These are phyloP conservation scores for Penicillium bialowiezense DNA, from an alignment of 495 filamentous ascomycete species.

Conservation along the genomic window DNA sequence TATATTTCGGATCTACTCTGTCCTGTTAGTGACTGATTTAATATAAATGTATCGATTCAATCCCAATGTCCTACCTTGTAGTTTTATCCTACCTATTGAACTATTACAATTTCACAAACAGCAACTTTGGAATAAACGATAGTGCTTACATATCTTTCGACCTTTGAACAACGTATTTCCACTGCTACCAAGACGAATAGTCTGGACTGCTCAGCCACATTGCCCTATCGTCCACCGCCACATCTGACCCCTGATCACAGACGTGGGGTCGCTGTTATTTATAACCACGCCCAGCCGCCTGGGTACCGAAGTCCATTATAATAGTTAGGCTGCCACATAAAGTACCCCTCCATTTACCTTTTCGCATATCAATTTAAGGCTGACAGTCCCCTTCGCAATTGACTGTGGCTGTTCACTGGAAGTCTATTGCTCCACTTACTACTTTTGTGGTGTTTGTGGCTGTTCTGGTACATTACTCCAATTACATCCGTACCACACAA, in stretches of 20 bases:
- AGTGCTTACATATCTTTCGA: too few relatives aligned
- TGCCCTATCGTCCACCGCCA: constrained; percentile 12
- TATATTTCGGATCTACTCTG: too few relatives aligned
- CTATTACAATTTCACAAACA: too few relatives aligned
- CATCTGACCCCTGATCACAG: constrained; percentile 4
- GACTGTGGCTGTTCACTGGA: constrained; percentile 18
- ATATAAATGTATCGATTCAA: too few relatives aligned
- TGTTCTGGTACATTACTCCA: constrained; percentile 17
- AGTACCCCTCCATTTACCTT: constrained; percentile 18
- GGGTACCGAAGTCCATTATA: constrained; percentile 20
- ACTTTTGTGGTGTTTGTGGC: constrained; percentile 21
- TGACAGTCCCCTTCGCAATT: background rate
- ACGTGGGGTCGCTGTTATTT: constrained; percentile 22
- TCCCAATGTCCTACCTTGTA: too few relatives aligned
- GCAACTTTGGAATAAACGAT: too few relatives aligned
- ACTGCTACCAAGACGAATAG: too few relatives aligned
- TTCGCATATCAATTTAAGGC: background rate
- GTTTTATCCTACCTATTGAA: too few relatives aligned
- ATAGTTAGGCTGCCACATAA: constrained; percentile 31
- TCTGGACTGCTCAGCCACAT: background rate
- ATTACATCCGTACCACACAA: constrained; percentile 10
- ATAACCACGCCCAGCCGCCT: constrained; percentile 6
- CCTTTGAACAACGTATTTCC: too few relatives aligned
- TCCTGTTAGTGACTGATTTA: too few relatives aligned
- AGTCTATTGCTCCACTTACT: constrained; percentile 14